A percentile compares a stretch with the other conserved stretches of the same genome.
phyloP scores from a whole-genome alignment of 2,329 filamentous ascomycete species.

The Fusarium pilosicola region DNA sequence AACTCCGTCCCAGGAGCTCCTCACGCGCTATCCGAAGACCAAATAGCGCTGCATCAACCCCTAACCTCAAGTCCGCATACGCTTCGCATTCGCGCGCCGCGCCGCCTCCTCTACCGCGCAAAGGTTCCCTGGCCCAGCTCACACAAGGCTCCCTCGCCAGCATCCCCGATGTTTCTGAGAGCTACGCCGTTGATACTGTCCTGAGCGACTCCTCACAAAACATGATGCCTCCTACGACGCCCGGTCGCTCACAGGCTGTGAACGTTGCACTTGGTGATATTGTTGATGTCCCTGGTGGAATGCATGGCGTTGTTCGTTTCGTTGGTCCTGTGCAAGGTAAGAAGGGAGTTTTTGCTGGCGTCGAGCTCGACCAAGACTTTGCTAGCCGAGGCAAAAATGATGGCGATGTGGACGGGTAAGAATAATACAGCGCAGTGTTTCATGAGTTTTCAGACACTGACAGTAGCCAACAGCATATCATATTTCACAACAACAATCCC shows the following conservation, averaged over 20 bases:
- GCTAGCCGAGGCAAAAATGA: slow-evolving; percentile 90
- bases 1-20: slow-evolving; percentile 36
- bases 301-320: slow-evolving; percentile 91
- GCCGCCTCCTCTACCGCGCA: slow-evolving; percentile 68
- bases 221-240: slow-evolving; percentile 66
- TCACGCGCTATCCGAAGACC: slow-evolving; percentile 57
- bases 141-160: slow-evolving; percentile 70
- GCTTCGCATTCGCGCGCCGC: slow-evolving; percentile 59
- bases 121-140: slow-evolving; percentile 76
- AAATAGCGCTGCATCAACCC: slow-evolving; percentile 63
- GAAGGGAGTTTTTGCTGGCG: slow-evolving; percentile 89
- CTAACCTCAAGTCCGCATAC: slow-evolving; percentile 66
- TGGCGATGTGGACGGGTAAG: slow-evolving; percentile 93
- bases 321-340: slow-evolving; percentile 88
- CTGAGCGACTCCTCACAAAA: slow-evolving; percentile 48
- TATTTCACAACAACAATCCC: slow-evolving; percentile 86
- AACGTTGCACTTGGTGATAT: slow-evolving; percentile 78
- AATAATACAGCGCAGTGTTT: neutral
- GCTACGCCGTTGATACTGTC: slow-evolving; percentile 69
- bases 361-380: slow-evolving; percentile 86
- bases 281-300: slow-evolving; percentile 92
- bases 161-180: slow-evolving; percentile 73
- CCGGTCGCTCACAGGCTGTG: slow-evolving; percentile 61
- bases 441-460: slow-evolving; percentile 1
- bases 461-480: slow-evolving; percentile 58